Evolutionary conservation across 1,284 basidiomycete genomes (phyloP), one percentile per base, ranked within the genome.

Genomic region (Bjerkandera adusta): DNA sequence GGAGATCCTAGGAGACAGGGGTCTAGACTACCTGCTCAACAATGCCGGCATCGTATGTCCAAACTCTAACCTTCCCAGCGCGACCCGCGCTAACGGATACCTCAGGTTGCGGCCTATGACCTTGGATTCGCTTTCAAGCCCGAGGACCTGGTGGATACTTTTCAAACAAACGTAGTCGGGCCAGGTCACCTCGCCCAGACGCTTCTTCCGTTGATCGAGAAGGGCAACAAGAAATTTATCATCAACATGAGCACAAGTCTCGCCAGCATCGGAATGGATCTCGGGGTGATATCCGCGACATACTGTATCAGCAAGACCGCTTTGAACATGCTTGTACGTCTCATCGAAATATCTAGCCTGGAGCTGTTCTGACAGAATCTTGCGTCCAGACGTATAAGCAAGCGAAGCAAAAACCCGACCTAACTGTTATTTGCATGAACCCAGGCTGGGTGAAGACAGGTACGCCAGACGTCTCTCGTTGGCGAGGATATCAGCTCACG

Each of bases 1-100:
- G 25, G 48, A 47, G 20, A 48, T 67, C 10, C 50, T 73, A 16
- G 62, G 62, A 8, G 55, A 56, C n/a, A 45, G 45, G 0, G 63
- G 65, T 1, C 53, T 71, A 26, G 68, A 71, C 53, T 70, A 69
- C 26, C 55, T 72, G 10, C 47, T 69, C 39, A 71, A 71, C 54
- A 72, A 69, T 37, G 69, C 70, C n/a, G 69, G 56, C 1, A 61
- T 69, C 27, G 68, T 68, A 33, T 21, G 63, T 51, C 13, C 8
- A n/a, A 18, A 16, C 26, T 30, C n/a, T n/a, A n/a, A n/a, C 8
- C 27, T 30, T 8, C 27, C 16, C 26, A 13, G 6, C 26, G 15
- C 30, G 15, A 21, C 32, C 21, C 27, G 8, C n/a, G 26, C 21
- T n/a, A 8, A 6, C 25, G 11, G 10, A 30, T 37, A 15, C 37